Evolutionary conservation across 345 rosid species (phyloP), one percentile per base, ranked within the genome.

Genomic region (Linum tenue): DNA sequence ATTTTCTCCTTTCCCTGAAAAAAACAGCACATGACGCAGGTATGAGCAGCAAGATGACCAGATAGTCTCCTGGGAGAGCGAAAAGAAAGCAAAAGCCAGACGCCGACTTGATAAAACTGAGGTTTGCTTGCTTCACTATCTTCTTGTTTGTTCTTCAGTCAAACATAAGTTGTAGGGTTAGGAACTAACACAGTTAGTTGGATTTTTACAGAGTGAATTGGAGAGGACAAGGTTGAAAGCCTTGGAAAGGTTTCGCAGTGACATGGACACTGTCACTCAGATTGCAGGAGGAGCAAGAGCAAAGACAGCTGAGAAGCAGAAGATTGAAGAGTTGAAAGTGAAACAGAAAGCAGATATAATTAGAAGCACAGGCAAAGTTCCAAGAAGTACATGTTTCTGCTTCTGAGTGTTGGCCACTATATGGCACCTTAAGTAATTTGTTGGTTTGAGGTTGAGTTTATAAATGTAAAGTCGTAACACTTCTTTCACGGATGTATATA

Each of bases 261-360:
- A 85, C 22, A 74, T 80, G 67, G 84, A 78, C 42, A 56, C 76
- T 36, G 77, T 86, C 37, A 76, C 65, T 35, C 67, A 72, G 71
- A 79, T 86, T 10, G 79, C 71, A 59, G 84, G 57, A 39, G 82
- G 65, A 59, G 92, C 95, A 64, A 85, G 76, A 73, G 81, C 76
- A 56, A 73, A 80, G 75, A 87, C 88, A 50, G 72, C 65, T 65
- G 78, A 85, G 66, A 87, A 76, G 66, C 73, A 69, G 48, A 65
- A 69, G 63, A 82, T 78, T 0, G 83, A 85, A 64, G 94, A 82
- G 81, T 37, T 69, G 9, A 79, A 82, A 78, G 86, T 76, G 59
- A 82, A 76, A 79, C 79, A 76, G 64, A 89, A 92, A 73, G 95
- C 92, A 59, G 72, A 89, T 67, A 77, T 36, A 55, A 73, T 82